These are phyloP conservation scores for Furcasterigmium furcatum DNA, from an alignment of 2,329 filamentous ascomycete genomes.

Conservation along the genomic window DNA sequence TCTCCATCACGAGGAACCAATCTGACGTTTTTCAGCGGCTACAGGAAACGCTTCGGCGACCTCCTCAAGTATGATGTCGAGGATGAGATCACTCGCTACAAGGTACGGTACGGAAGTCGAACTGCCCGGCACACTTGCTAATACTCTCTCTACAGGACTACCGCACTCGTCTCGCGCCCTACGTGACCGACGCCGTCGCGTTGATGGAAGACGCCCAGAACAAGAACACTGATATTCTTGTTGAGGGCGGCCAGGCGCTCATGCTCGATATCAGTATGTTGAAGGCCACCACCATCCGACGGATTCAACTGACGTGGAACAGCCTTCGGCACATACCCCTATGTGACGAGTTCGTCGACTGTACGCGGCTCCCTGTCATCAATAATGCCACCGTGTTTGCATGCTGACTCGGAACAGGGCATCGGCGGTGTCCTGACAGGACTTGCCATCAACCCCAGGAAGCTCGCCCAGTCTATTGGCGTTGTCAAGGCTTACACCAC, in stretches of 20 bases:
- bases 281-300: not conserved
- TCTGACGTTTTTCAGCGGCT: conserved; percentile 33
- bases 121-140: not conserved
- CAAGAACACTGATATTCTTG: conserved; percentile 55
- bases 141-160: not conserved
- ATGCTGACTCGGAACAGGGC: not conserved
- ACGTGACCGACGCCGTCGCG: conserved; percentile 64
- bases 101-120: conserved; percentile 13
- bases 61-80: conserved; percentile 64
- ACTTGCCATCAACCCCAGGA: conserved; percentile 58
- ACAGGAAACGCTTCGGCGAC: conserved; percentile 66
- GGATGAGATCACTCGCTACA: conserved; percentile 51
- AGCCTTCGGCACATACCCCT: conserved; percentile 53
- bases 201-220: conserved; percentile 61
- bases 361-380: not conserved
- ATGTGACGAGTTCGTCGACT: conserved; percentile 14
- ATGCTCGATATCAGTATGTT: conserved; percentile 52
- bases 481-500: conserved; percentile 59
- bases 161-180: conserved; percentile 21
- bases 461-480: conserved; percentile 58
- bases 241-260: conserved; percentile 62
- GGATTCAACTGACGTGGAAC: not conserved
- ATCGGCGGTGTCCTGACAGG: conserved; percentile 13
- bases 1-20: too few relatives aligned
- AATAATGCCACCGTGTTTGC: too few relatives aligned